Conservation (phyloP, 2,329 filamentous ascomycete species). For the Botrytis hyacinthi region DNA sequence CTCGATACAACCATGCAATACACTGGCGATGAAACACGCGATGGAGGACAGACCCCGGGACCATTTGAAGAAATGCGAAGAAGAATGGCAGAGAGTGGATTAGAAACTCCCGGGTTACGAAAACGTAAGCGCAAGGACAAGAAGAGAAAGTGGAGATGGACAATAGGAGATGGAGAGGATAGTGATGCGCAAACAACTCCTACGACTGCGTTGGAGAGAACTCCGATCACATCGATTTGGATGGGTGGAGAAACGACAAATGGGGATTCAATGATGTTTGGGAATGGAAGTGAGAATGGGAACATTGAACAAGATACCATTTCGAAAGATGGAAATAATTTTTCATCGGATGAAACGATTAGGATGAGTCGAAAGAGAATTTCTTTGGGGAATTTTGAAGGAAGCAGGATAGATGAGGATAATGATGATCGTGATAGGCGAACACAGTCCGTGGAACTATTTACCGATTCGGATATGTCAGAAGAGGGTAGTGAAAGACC, state of each 20-base stretch:
- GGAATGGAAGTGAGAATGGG: not conserved
- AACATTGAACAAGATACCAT: not conserved
- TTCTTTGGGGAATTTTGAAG: not conserved
- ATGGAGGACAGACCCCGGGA: slow-evolving; percentile 61
- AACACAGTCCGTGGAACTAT: slow-evolving; percentile 13
- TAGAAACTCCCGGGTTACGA: slow-evolving; percentile 38
- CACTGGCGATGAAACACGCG: slow-evolving; percentile 53
- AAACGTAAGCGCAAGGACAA: slow-evolving; percentile 57
- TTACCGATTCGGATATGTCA: slow-evolving; percentile 26
- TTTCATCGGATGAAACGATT: not conserved
- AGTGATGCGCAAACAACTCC: slow-evolving; percentile 25
- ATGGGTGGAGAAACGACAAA: slow-evolving; percentile 24
- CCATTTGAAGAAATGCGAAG: slow-evolving; percentile 63
- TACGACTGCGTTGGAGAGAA: slow-evolving; percentile 29
- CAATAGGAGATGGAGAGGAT: slow-evolving; percentile 49
- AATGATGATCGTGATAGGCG: slow-evolving; percentile 7
- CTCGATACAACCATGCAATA: slow-evolving; percentile 53
- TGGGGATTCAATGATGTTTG: not conserved
- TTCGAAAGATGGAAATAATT: not conserved
- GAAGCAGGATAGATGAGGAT: not conserved
- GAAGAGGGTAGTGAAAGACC: slow-evolving; percentile 21
- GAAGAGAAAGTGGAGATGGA: slow-evolving; percentile 65
- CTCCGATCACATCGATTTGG: slow-evolving; percentile 31
- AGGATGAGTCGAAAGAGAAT: not conserved
- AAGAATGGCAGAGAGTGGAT: slow-evolving; percentile 48